Evolutionary conservation across 129 eudicot species (phyloP), one percentile per base, ranked within the genome.

Genomic region (Silybum marianum): DNA sequence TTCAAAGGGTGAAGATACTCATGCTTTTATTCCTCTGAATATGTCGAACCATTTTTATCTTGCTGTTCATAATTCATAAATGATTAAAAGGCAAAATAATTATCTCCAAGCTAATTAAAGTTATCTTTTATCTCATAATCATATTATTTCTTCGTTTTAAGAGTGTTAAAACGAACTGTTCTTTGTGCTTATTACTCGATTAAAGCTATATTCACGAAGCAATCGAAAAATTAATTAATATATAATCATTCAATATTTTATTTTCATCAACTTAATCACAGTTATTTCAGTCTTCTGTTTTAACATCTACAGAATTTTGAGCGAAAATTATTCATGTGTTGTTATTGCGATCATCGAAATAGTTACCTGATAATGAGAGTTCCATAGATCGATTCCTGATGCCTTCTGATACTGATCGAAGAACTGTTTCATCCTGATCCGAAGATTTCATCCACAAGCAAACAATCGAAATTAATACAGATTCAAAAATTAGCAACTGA

Each of bases 361-460:
- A 68, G 19, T 69, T 25, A 69, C 73, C 73, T 69, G 73, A 69
- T 69, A 69, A 26, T 69, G 73, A 4, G 73, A 69, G 73, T 69
- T 69, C 39, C 73, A 69, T 39, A 69, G 73, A 25, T 69, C 73
- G 73, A 69, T 69, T 69, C 39, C 73, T 69, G 73, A 69, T 13
- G 39, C 73, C 73, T 69, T 69, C 38, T 69, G 73, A 69, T 69
- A 69, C 73, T 69, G 38, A 69, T 69, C 73, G 73, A 69, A 58
- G 66, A 58, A 58, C 23, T 58, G 66, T 58, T 58, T 58, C 66
- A 58, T 58, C 66, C 66, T 58, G 66, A 58, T 58, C 23, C 66
- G 22, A 16, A 54, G 22, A 70, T 70, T 70, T 70, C 46, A 70
- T 70, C 48, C 74, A 70, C 46, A 70, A 8, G 6, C 46, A 10